phyloP scores from a whole-genome alignment of 2,329 filamentous ascomycete species.

The Fusarium incarnatum region DNA sequence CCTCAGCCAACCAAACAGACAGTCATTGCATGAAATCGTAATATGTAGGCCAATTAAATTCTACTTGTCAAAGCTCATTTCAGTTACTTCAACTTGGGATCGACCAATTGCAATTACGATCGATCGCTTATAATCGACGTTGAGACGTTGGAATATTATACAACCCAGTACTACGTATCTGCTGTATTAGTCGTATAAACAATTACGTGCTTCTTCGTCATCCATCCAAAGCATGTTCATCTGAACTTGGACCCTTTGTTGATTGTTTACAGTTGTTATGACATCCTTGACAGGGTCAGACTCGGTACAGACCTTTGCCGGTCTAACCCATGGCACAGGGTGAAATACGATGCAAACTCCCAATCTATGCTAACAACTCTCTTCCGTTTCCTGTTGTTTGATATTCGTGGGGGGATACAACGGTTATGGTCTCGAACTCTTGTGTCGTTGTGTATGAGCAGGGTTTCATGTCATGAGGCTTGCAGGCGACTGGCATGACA shows the following conservation, averaged over 20 bases:
- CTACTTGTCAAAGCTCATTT: slow-evolving; percentile 18
- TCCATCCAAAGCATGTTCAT: neutral
- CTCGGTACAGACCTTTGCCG: slow-evolving; percentile 11
- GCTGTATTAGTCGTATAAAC: neutral
- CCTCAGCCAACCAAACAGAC: slow-evolving; percentile 19
- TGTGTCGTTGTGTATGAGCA: slow-evolving; percentile 1
- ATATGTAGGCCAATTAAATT: slow-evolving; percentile 33
- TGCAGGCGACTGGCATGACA: neutral
- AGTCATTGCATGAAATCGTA: slow-evolving; percentile 18
- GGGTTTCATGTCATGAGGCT: slow-evolving; percentile 6
- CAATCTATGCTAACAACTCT: neutral
- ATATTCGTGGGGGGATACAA: neutral
- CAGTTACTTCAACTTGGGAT: slow-evolving; percentile 4
- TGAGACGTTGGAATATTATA: neutral
- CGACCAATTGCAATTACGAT: slow-evolving; percentile 27
- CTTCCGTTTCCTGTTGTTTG: neutral
- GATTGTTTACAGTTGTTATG: neutral
- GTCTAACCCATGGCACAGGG: neutral
- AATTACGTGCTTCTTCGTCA: neutral
- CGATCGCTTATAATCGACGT: neutral
- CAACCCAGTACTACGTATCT: neutral
- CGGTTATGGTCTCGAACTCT: neutral
- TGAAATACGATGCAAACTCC: neutral
- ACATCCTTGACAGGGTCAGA: neutral
- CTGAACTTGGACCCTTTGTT: neutral